phyloP scores from a whole-genome alignment of 2,329 filamentous ascomycete genomes.

The Helicocarpus griseus region DNA sequence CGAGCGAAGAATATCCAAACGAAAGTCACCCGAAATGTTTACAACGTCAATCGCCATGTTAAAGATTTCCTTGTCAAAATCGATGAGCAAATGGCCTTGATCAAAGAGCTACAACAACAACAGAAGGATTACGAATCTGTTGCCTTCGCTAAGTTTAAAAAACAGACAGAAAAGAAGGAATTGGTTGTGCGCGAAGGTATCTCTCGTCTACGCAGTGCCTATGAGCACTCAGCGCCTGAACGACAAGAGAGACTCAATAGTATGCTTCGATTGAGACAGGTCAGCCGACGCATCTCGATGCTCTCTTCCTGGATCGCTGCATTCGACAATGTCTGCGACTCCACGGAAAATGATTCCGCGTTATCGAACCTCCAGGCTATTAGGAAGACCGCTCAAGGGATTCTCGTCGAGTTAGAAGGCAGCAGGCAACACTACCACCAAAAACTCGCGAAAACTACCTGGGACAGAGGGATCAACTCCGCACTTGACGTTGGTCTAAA shows the following conservation, averaged over 20 bases:
- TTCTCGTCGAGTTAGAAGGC: slow-evolving; percentile 77
- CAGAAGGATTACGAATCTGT: slow-evolving; percentile 78
- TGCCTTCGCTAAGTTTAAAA: slow-evolving; percentile 81
- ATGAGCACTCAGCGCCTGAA: slow-evolving; percentile 68
- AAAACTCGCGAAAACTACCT: slow-evolving; percentile 66
- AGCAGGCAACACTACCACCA: slow-evolving; percentile 88
- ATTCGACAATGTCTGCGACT: slow-evolving; percentile 74
- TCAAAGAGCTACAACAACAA: slow-evolving; percentile 88
- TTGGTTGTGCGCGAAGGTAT: slow-evolving; percentile 66
- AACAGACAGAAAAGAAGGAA: slow-evolving; percentile 79
- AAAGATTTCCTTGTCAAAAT: slow-evolving; percentile 99
- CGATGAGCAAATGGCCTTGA: slow-evolving; percentile 93
- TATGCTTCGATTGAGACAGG: slow-evolving; percentile 72
- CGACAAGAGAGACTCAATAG: slow-evolving; percentile 67
- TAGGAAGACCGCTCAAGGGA: slow-evolving; percentile 79
- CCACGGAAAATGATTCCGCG: slow-evolving; percentile 55
- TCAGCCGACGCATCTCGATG: slow-evolving; percentile 75
- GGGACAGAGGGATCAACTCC: slow-evolving; percentile 80
- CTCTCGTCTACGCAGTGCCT: slow-evolving; percentile 68
- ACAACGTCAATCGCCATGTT: slow-evolving; percentile 97
- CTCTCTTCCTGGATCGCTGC: slow-evolving; percentile 89
- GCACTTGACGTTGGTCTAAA: slow-evolving; percentile 76
- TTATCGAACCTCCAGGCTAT: slow-evolving; percentile 62
- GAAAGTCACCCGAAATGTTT: slow-evolving; percentile 97
- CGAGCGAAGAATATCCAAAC: slow-evolving; percentile 99